phyloP scores from a whole-genome alignment of 73 alveolate species.

The Diophrys appendiculata region DNA sequence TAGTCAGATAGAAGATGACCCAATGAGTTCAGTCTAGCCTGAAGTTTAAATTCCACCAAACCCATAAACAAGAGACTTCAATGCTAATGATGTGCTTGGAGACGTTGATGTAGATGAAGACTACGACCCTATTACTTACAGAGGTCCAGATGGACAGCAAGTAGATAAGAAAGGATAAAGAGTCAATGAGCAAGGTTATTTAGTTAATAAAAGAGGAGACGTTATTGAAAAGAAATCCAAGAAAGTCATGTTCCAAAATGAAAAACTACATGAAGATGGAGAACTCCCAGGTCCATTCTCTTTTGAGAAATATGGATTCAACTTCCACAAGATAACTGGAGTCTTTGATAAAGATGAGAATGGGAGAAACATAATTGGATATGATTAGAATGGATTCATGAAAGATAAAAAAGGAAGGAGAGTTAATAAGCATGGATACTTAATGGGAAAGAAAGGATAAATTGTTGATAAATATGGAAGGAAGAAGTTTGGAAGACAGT shows the following conservation, averaged over 20 bases:
- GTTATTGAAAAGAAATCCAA: conserved; percentile 18
- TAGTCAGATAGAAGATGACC: no score
- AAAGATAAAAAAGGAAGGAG: conserved; percentile 20
- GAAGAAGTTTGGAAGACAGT: not conserved
- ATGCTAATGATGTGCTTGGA: conserved; percentile 47
- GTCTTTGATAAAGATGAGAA: conserved; percentile 42
- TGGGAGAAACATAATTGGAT: conserved; percentile 15
- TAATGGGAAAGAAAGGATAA: conserved; percentile 20
- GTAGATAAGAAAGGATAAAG: conserved; percentile 49
- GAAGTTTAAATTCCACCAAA: conserved; percentile 30
- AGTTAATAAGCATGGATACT: conserved; percentile 46
- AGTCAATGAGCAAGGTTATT: conserved; percentile 55
- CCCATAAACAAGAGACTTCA: conserved; percentile 44
- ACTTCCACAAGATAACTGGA: conserved; percentile 47
- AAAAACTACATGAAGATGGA: conserved; percentile 42
- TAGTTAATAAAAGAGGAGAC: conserved; percentile 37
- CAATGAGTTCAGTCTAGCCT: no score
- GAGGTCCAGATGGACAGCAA: conserved; percentile 42
- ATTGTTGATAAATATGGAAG: conserved; percentile 21
- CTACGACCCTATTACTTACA: conserved; percentile 16
- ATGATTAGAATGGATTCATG: conserved; percentile 16
- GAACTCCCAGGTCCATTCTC: conserved; percentile 55
- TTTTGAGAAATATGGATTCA: conserved; percentile 50
- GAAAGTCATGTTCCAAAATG: conserved; percentile 32
- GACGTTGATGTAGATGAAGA: conserved; percentile 55